Conservation (phyloP, 805 yeast genomes). For the Lipomyces lipofer region DNA sequence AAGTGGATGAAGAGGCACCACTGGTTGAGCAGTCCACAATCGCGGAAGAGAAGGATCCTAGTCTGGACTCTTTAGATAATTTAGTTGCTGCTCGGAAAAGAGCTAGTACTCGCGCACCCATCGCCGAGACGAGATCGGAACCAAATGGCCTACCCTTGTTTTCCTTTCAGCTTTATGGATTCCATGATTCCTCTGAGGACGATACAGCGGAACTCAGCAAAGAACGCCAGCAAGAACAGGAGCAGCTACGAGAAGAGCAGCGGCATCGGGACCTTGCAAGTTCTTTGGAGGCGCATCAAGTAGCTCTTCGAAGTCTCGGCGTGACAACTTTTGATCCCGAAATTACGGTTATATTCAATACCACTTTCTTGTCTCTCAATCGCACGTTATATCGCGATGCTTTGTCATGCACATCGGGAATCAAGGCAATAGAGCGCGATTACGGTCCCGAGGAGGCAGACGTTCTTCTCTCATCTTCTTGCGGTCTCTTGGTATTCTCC, state of each 20-base stretch:
- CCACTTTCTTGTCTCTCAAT: slow-evolving; percentile 1
- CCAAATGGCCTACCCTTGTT: not conserved
- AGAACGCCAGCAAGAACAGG: not conserved
- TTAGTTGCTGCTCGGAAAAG: slow-evolving; percentile 2
- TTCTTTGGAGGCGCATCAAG: not conserved
- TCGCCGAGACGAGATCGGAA: not conserved
- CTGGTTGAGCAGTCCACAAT: not conserved
- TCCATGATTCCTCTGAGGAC: not conserved
- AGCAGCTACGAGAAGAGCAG: not conserved
- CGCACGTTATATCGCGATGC: slow-evolving; percentile 6
- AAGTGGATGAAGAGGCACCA: no score
- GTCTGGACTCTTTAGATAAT: slow-evolving; percentile 1
- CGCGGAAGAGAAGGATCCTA: not conserved
- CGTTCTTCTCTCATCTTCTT: slow-evolving; percentile 10
- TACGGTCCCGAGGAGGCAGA: slow-evolving; percentile 16
- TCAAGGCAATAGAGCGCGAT: slow-evolving; percentile 19
- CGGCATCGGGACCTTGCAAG: not conserved
- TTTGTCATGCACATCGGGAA: not conserved
- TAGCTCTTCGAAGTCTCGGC: not conserved
- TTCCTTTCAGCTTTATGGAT: slow-evolving; percentile 5
- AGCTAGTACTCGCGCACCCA: not conserved
- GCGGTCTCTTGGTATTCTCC: slow-evolving; percentile 2
- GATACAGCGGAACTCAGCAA: not conserved
- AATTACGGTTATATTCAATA: slow-evolving; percentile 14
- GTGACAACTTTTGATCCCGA: not conserved